phyloP scores from a whole-genome alignment of 257 asterid genomes.

The Nyctanthes arbortristis region DNA sequence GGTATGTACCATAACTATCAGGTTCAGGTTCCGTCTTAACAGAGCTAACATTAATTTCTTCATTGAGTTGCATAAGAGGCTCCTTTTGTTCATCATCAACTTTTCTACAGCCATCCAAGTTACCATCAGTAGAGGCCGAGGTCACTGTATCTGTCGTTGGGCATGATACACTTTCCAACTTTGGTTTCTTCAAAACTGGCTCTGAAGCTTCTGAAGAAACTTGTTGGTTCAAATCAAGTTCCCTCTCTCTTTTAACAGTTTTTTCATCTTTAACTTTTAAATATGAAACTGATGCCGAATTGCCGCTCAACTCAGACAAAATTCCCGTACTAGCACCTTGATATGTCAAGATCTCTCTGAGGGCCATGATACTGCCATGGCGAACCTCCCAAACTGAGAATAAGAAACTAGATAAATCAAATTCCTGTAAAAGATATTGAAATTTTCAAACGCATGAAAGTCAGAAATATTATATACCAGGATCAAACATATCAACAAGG shows the following conservation, averaged over 20 bases:
- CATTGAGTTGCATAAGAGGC: slow-evolving; percentile 46
- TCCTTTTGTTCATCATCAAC: slow-evolving; percentile 47
- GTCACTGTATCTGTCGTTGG: slow-evolving; percentile 24
- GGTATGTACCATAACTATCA: slow-evolving; percentile 33
- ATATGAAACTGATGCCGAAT: slow-evolving; percentile 32
- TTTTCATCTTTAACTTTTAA: slow-evolving; percentile 39
- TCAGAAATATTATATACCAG: slow-evolving; percentile 48
- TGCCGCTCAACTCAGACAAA: slow-evolving; percentile 53
- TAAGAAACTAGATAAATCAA: slow-evolving; percentile 24
- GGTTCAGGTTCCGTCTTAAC: slow-evolving; percentile 60
- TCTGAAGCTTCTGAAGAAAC: slow-evolving; percentile 58
- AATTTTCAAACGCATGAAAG: slow-evolving; percentile 14
- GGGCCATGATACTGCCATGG: slow-evolving; percentile 99
- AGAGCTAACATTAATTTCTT: slow-evolving; percentile 40
- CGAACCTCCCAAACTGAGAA: slow-evolving; percentile 97
- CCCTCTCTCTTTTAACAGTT: slow-evolving; percentile 58
- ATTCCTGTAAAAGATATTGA: slow-evolving; percentile 22
- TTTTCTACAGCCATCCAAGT: slow-evolving; percentile 35
- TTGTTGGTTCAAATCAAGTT: slow-evolving; percentile 71
- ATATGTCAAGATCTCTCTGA: slow-evolving; percentile 90
- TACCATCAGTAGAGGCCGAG: slow-evolving; percentile 36
- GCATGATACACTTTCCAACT: slow-evolving; percentile 57
- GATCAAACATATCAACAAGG: slow-evolving; percentile 91
- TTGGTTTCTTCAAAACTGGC: slow-evolving; percentile 71
- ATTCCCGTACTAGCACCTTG: slow-evolving; percentile 96